Evolutionary conservation across 805 yeast genomes (phyloP), one percentile per base, ranked within the genome.

Genomic region (Yamadazyma philogaea): DNA sequence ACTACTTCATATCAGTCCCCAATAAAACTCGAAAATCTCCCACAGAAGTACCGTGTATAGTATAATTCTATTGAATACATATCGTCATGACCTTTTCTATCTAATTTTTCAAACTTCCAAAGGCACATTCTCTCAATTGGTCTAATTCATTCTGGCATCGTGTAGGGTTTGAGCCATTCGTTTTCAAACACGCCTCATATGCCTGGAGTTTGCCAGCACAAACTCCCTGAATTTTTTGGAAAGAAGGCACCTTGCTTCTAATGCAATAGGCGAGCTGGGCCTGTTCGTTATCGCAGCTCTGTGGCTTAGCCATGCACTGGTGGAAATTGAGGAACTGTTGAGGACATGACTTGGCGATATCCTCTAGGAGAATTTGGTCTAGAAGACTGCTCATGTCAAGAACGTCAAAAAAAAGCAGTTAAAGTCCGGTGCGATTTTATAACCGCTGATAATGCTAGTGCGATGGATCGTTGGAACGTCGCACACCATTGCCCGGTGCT

Each of bases 341-440:
- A 0, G 95, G 93, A 59, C 96, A 87, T 55, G 73, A 68, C 42
- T 78, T 74, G 11, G 95, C 89, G 44, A 84, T 79, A 54, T 87
- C 95, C 47, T 85, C 89, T 47, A 87, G 75, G 24, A 87, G 74
- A 39, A 83, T 68, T 56, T 86, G 90, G 61, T 87, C 95, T 22
- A 87, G 61, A 10, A 70, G 37, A 45, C 49, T 39, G 18, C 35
- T 38, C 42, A 37, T 45, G 24, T 6, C 40, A 30, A 18, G n/a
- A 24, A 24, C 3, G 28, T 24, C 8, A 7, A 24, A 24, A 24
- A n/a, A 24, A 24, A 22, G 26, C 7, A 22, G 26, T 7, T 7
- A 7, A 11, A 5, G 8, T 4, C 28, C 12, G 10, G 28, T 24
- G 28, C 10, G 28, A n/a, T n/a, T n/a, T n/a, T n/a, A n/a, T n/a